Percentiles rank a stretch among this genome's conserved stretches.
Conservation (phyloP, 805 yeast species). For the Vanderwaltozyma verrucispora region DNA sequence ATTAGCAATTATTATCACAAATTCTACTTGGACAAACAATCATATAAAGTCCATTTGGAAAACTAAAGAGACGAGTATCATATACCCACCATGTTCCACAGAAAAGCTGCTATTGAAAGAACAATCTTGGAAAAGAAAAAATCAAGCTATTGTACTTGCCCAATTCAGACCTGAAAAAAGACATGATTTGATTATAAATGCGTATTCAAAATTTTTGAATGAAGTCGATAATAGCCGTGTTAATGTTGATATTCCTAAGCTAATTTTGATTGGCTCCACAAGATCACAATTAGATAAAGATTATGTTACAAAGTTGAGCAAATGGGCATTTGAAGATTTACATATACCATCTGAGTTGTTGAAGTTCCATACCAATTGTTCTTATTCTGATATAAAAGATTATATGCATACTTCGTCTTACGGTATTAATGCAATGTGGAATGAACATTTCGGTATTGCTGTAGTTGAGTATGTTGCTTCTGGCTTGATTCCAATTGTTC, state of each 20-base stretch:
- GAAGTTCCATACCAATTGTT: constrained; percentile 61
- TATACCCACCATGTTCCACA: constrained; percentile 89
- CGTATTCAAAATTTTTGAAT: constrained; percentile 48
- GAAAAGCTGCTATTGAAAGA: constrained; percentile 34
- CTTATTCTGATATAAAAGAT: constrained; percentile 49
- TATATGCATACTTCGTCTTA: constrained; percentile 47
- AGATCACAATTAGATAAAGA: constrained; percentile 56
- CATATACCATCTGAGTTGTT: constrained; percentile 33
- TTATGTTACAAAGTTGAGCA: constrained; percentile 42
- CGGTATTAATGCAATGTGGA: constrained; percentile 98
- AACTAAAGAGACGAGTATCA: constrained; percentile 33
- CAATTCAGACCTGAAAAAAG: constrained; percentile 96
- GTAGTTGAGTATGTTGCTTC: constrained; percentile 86
- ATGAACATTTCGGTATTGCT: constrained; percentile 97
- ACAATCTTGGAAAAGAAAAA: constrained; percentile 27
- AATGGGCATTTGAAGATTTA: constrained; percentile 31
- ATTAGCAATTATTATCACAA: constrained; percentile 58
- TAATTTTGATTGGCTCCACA: constrained; percentile 77
- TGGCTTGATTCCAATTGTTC: constrained; percentile 82
- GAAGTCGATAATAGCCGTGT: constrained; percentile 1
- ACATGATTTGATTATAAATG: constrained; percentile 56
- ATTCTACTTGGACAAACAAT: constrained; percentile 85
- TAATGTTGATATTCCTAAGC: constrained; percentile 33
- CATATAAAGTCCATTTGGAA: constrained; percentile 65
- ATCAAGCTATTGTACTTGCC: constrained; percentile 43